A percentile compares a stretch with the other conserved stretches of the same genome.
phyloP scores from a whole-genome alignment of 495 filamentous ascomycete species.

The Xylaria venustula region DNA sequence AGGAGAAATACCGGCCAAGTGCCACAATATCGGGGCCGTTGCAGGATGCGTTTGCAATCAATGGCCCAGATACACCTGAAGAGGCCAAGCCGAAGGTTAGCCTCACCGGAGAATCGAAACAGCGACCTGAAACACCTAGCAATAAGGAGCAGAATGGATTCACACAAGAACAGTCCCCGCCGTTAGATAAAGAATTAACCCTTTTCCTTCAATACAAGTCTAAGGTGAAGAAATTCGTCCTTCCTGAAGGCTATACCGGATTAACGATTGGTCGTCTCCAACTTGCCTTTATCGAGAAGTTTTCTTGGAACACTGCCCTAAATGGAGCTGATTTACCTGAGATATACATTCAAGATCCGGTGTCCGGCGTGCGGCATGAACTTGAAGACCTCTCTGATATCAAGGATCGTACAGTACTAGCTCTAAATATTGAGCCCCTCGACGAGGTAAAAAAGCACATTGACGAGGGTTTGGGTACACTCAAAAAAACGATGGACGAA shows the following conservation, averaged over 20 bases:
- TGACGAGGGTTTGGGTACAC: constrained; percentile 82
- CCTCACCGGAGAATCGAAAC: constrained; percentile 19
- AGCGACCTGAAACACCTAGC: constrained; percentile 34
- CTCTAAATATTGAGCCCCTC: constrained; percentile 88
- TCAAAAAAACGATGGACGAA: constrained; percentile 76
- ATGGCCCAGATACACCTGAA: constrained; percentile 29
- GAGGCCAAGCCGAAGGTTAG: constrained; percentile 24
- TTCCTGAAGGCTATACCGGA: constrained; percentile 77
- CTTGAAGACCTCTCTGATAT: constrained; percentile 93
- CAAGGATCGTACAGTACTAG: constrained; percentile 90
- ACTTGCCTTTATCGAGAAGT: constrained; percentile 98
- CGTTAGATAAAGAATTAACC: constrained; percentile 83
- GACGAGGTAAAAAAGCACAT: constrained; percentile 97
- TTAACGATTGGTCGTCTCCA: constrained; percentile 85
- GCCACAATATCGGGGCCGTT: constrained; percentile 53
- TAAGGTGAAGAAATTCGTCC: constrained; percentile 93
- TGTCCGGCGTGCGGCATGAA: constrained; percentile 93
- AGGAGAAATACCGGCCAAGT: constrained; percentile 57
- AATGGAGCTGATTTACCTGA: constrained; percentile 92
- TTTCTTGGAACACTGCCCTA: constrained; percentile 95
- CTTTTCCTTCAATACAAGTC: constrained; percentile 97
- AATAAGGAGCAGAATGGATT: constrained; percentile 40
- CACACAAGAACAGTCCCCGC: constrained; percentile 63
- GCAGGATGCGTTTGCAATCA: constrained; percentile 35
- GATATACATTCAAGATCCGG: constrained; percentile 94